Evolutionary conservation across 495 filamentous ascomycete species (phyloP), one percentile per base, ranked within the genome.

Genomic region (Aspergillus sparsus): DNA sequence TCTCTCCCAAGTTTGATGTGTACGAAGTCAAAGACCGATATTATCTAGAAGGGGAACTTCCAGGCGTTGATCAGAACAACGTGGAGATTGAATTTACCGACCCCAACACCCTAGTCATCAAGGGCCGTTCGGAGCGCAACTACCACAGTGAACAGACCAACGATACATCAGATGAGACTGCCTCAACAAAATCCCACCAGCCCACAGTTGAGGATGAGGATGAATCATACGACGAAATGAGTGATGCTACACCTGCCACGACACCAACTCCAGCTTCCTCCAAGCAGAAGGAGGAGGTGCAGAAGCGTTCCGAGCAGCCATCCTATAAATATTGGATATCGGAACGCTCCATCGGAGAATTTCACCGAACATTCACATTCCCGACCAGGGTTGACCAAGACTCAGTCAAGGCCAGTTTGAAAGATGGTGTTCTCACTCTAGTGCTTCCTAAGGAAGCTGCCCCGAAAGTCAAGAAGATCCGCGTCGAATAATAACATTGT

Each of bases 31-130:
- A 82, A 44, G 68, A 85, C 12, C 70, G 69, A 64, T 98, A 93
- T 73, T 83, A 92, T 65, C 86, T 98, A 2, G 85, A 94, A 66
- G 92, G 92, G 65, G 93, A 97, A 72, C 82, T 97, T 0, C 91
- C 93, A 0, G 93, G 93, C 41, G 80, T 92, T 49, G 83, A 89
- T 50, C 88, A 90, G 68, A 83, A 88, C 58, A 80, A 95, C 66
- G 74, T 97, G 62, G 76, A 84, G 53, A 89, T 97, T 66, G 91
- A 96, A 72, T 96, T 96, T 80, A 85, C 83, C 51, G 93, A 96
- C 68, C 74, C 80, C 5, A 81, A 89, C 52, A 96, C 89, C 12
- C 76, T 98, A 5, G 79, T 85, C 50, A 82, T 97, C 70, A 81
- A 81, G 54, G 93, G 93, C 45, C 84, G 74, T 49, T 79, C 82